A percentile compares a stretch with the other conserved stretches of the same genome.
Conservation (phyloP, 352 stramenopile species). For the Pythium utonaiense region DNA sequence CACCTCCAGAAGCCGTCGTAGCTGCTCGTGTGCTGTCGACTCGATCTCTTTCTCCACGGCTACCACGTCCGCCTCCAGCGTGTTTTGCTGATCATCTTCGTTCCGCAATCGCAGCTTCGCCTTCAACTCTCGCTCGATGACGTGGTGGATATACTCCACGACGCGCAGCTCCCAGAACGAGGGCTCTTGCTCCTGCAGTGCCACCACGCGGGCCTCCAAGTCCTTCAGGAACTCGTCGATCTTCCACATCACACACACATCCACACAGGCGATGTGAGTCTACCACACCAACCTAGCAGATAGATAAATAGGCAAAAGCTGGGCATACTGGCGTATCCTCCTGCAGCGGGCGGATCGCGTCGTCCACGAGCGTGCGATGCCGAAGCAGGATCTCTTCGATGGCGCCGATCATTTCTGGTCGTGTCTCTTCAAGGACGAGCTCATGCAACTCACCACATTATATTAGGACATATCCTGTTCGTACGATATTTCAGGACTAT, state of each 20-base stretch:
- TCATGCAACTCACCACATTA: not conserved
- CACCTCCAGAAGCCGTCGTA: not conserved
- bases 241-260: not conserved
- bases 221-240: slow-evolving; percentile 19
- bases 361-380: slow-evolving; percentile 38
- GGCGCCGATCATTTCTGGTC: slow-evolving; percentile 10
- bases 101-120: not conserved
- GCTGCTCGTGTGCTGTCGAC: not conserved
- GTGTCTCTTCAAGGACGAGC: slow-evolving; percentile 10
- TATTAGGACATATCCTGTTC: not conserved
- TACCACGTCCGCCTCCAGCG: not conserved
- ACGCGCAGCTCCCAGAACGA: slow-evolving; percentile 54
- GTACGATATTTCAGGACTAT: not conserved
- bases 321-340: slow-evolving; percentile 35
- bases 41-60: not conserved
- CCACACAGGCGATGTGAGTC: too few relatives aligned
- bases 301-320: too few relatives aligned
- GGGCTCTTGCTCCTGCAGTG: slow-evolving; percentile 34
- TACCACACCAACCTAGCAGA: too few relatives aligned
- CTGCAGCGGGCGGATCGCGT: slow-evolving; percentile 26
- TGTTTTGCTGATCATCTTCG: not conserved
- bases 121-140: slow-evolving; percentile 16
- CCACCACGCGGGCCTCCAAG: slow-evolving; percentile 29
- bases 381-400: slow-evolving; percentile 48
- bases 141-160: slow-evolving; percentile 33